These are phyloP conservation scores for Trapa incisa DNA, from an alignment of 345 rosid species.

Conservation along the genomic window DNA sequence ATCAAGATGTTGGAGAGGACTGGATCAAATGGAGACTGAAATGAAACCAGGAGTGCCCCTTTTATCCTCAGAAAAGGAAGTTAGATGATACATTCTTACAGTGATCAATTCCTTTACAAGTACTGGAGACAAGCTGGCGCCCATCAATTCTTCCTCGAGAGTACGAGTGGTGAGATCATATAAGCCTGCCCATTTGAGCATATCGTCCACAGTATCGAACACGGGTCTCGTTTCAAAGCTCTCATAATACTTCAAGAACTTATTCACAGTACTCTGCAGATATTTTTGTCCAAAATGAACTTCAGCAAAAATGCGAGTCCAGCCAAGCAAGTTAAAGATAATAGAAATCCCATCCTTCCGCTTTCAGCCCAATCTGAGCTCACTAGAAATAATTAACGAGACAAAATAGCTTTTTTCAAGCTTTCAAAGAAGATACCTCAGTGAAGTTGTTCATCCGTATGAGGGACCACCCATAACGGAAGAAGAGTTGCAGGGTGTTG, in stretches of 20 bases:
- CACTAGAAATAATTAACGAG: background rate
- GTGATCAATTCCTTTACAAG: slow-evolving; percentile 61
- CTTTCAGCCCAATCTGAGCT: background rate
- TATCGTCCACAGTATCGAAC: slow-evolving; percentile 68
- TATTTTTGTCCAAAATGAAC: background rate
- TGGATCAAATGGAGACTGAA: background rate
- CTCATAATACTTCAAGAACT: slow-evolving; percentile 69
- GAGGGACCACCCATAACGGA: slow-evolving; percentile 73
- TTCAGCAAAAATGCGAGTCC: background rate
- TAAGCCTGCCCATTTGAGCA: slow-evolving; percentile 86
- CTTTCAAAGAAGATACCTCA: slow-evolving; percentile 24
- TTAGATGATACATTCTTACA: slow-evolving; percentile 26
- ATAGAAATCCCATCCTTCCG: background rate
- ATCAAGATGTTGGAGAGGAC: background rate
- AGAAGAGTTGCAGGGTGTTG: slow-evolving; percentile 40
- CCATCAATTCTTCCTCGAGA: slow-evolving; percentile 44
- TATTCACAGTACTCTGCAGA: slow-evolving; percentile 43
- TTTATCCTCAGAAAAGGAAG: background rate
- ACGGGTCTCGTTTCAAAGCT: slow-evolving; percentile 49
- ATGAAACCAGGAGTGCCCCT: too few relatives aligned
- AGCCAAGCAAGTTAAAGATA: background rate
- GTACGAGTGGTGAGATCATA: slow-evolving; percentile 52
- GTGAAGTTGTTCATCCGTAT: slow-evolving; percentile 54
- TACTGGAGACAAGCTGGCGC: slow-evolving; percentile 36
- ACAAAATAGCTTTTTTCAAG: background rate